Conservation (phyloP, 257 asterid genomes). For the Osmanthus fragrans region DNA sequence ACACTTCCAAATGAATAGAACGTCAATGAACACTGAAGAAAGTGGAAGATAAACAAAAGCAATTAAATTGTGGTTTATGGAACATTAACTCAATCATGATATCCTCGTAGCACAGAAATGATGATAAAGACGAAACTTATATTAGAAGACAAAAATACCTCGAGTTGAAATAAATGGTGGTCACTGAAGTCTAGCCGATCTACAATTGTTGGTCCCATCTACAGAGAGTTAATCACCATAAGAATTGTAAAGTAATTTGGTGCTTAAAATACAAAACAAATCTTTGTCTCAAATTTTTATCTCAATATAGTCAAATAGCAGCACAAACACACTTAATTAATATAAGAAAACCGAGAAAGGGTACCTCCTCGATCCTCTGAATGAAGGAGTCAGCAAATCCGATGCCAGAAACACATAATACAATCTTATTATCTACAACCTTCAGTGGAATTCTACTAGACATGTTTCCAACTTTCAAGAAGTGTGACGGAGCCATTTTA, state of each 20-base stretch:
- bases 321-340: background rate
- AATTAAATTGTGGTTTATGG: background rate
- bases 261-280: background rate
- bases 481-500: constrained; percentile 64
- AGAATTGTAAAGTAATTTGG: background rate
- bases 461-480: constrained; percentile 48
- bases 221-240: constrained; percentile 33
- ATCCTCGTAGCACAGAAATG: background rate
- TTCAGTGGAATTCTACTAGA: constrained; percentile 47
- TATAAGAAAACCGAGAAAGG: background rate
- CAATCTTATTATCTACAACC: constrained; percentile 33
- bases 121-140: background rate
- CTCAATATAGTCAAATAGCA: constrained; percentile 6
- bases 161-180: constrained; percentile 63
- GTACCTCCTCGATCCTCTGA: constrained; percentile 60
- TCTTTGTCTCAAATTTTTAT: background rate
- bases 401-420: constrained; percentile 84
- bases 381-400: constrained; percentile 80
- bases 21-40: background rate
- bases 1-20: background rate
- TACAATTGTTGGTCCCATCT: constrained; percentile 79
- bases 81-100: background rate
- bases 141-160: constrained; percentile 41
- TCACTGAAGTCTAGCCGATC: constrained; percentile 85
- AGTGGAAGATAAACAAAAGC: constrained; percentile 3